Conservation (phyloP, 352 stramenopile species). For the Phytophthora litchii region DNA sequence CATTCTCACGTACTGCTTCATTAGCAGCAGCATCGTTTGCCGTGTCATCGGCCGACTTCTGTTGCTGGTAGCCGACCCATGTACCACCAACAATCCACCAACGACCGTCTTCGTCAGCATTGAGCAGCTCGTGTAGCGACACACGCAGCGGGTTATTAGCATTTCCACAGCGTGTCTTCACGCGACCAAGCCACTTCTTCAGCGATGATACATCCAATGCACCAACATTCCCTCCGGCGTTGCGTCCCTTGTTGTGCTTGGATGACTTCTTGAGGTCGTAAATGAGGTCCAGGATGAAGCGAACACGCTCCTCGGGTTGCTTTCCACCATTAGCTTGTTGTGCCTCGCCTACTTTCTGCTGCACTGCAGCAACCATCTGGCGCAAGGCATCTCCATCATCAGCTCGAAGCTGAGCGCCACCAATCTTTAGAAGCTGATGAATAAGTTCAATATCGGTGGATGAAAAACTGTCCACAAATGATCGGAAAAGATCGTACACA, state of each 20-base stretch:
- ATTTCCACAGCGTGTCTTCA: slow-evolving; percentile 91
- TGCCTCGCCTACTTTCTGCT: slow-evolving; percentile 68
- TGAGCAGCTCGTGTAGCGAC: slow-evolving; percentile 72
- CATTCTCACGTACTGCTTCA: slow-evolving; percentile 47
- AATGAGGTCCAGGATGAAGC: slow-evolving; percentile 95
- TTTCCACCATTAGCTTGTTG: slow-evolving; percentile 34
- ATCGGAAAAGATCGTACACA: slow-evolving; percentile 91
- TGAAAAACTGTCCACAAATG: slow-evolving; percentile 78
- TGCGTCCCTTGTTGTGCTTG: slow-evolving; percentile 82
- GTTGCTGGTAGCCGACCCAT: slow-evolving; percentile 87
- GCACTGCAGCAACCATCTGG: slow-evolving; percentile 85
- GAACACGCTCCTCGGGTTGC: slow-evolving; percentile 64
- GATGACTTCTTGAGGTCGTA: slow-evolving; percentile 96
- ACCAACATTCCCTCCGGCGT: slow-evolving; percentile 34
- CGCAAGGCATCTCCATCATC: slow-evolving; percentile 87
- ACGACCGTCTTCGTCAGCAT: slow-evolving; percentile 90
- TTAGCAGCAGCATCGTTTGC: slow-evolving; percentile 18
- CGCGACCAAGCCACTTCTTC: slow-evolving; percentile 94
- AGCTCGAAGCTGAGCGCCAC: slow-evolving; percentile 79
- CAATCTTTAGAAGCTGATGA: slow-evolving; percentile 83
- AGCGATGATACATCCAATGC: slow-evolving; percentile 80
- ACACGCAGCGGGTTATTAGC: slow-evolving; percentile 77
- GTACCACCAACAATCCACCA: slow-evolving; percentile 97
- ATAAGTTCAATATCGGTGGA: slow-evolving; percentile 87
- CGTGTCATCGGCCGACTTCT: slow-evolving; percentile 41